Base-by-base conservation (phyloP, 768 basidiomycete genomes). In the Naematelia aurantialba region DNA sequence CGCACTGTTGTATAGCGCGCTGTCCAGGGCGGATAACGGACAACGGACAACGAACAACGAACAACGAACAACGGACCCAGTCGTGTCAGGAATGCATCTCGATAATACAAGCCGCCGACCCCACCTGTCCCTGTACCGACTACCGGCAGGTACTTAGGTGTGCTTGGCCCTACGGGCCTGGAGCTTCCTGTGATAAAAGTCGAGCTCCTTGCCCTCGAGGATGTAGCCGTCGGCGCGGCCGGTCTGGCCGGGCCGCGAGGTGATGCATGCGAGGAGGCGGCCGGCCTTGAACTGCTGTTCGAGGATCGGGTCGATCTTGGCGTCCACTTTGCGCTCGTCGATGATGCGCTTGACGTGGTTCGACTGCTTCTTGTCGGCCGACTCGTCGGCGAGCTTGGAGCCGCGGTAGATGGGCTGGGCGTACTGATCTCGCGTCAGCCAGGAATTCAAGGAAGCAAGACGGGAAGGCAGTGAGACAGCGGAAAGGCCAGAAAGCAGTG, bases 191-290 rank as follows among this genome's bases (percentile, higher is more conserved):
- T 91, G 80, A 83, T 94, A 96, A 82, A 97, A 96, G 84, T 98
- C 93, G 56, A 98, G 86, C 79, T 99, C 96, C 81, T 90, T 92
- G 75, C 96, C 96, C 83, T 99, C 96, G 55, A 99, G 85, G 64
- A 99, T 82, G 81, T 98, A 97, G 53, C 96, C 96, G 78, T 99
- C 96, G 58, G 88, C 86, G 67, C 96, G 91, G 26, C 96, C 96
- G 56, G 86, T 89, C 79, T 99, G 96, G 42, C 96, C 96, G 57
- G 96, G 96, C 78, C 96, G 87, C 79, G 90, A 93, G 60, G 91
- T 86, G 79, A 99, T 88, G 70, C 82, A 74, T 65, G 96, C 96
- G 77, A 97, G 93, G 64, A 99, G 84, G 79, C 96, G 92, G 79
- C 96, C 92, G 76, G 92, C 89, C 70, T 85, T 83, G 74, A 97